Conservation (phyloP, 129 eudicot genomes). For the Arctium lappa region DNA sequence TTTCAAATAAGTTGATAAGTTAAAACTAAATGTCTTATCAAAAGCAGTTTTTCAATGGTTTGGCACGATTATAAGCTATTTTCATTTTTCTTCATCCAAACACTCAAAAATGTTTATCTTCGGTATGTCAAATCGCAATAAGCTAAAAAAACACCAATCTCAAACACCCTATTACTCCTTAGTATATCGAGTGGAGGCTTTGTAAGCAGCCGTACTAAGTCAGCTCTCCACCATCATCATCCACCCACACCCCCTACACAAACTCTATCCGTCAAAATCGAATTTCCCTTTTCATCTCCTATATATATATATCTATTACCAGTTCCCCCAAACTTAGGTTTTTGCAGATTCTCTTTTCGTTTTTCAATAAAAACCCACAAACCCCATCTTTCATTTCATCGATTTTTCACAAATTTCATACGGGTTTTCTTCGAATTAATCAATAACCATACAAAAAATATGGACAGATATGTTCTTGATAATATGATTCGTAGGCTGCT, state of each 20-base stretch:
- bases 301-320: conserved; percentile 8
- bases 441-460: neutral
- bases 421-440: neutral
- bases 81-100: no score
- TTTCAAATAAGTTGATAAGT: no score
- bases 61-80: no score
- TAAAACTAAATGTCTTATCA: no score
- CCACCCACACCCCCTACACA: neutral
- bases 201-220: conserved; percentile 5
- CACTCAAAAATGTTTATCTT: no score
- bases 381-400: conserved; percentile 11
- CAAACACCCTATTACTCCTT: no score
- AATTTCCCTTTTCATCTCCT: conserved; percentile 28
- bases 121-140: no score
- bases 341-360: conserved; percentile 13
- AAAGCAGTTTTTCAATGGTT: no score
- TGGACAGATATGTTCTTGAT: conserved; percentile 45
- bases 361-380: conserved; percentile 5
- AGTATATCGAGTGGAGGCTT: conserved; percentile 16
- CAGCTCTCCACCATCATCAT: conserved; percentile 18
- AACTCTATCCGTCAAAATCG: conserved; percentile 37
- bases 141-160: no score
- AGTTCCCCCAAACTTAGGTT: conserved; percentile 24
- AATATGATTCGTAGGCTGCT: conserved; percentile 38
- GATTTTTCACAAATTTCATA: neutral